Evolutionary conservation across 2,329 filamentous ascomycete genomes (phyloP).

Genomic region (Hymenoscyphus albidus): DNA sequence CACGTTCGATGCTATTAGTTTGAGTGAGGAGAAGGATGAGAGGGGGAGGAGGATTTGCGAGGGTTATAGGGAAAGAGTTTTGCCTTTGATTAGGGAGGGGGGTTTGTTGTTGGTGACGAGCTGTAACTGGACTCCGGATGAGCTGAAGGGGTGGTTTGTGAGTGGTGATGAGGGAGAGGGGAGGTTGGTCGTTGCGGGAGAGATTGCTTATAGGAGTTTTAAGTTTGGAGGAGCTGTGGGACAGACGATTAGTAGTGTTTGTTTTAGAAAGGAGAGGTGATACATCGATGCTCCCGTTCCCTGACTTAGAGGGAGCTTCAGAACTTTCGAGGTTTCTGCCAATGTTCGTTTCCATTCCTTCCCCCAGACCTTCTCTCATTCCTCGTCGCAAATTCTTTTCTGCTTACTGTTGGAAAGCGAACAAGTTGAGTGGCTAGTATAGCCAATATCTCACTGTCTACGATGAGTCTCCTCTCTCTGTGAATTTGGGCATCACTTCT

Average conservation of each 20-base stretch:
- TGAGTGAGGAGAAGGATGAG: slow-evolving; percentile 56
- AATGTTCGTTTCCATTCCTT: too few relatives aligned
- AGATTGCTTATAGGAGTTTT: slow-evolving; percentile 80
- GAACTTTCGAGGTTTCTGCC: too few relatives aligned
- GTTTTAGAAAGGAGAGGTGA: slow-evolving; percentile 55
- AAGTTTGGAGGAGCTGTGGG: slow-evolving; percentile 86
- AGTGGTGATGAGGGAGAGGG: slow-evolving; percentile 28
- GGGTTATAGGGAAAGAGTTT: slow-evolving; percentile 67
- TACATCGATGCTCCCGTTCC: neutral
- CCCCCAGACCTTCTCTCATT: too few relatives aligned
- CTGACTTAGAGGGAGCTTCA: neutral
- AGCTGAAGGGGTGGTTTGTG: slow-evolving; percentile 77
- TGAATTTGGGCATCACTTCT: too few relatives aligned
- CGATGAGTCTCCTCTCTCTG: too few relatives aligned
- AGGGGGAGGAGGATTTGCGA: slow-evolving; percentile 64
- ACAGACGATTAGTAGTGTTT: slow-evolving; percentile 83
- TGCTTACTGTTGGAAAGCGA: too few relatives aligned
- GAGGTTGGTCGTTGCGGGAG: slow-evolving; percentile 51
- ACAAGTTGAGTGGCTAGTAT: too few relatives aligned
- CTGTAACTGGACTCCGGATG: slow-evolving; percentile 96
- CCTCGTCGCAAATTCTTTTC: too few relatives aligned
- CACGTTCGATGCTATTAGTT: slow-evolving; percentile 90
- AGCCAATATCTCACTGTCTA: too few relatives aligned
- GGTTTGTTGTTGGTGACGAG: slow-evolving; percentile 84
- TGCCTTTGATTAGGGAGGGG: slow-evolving; percentile 63